phyloP scores from a whole-genome alignment of 1,139 yeast genomes.

The Pichia sp. region DNA sequence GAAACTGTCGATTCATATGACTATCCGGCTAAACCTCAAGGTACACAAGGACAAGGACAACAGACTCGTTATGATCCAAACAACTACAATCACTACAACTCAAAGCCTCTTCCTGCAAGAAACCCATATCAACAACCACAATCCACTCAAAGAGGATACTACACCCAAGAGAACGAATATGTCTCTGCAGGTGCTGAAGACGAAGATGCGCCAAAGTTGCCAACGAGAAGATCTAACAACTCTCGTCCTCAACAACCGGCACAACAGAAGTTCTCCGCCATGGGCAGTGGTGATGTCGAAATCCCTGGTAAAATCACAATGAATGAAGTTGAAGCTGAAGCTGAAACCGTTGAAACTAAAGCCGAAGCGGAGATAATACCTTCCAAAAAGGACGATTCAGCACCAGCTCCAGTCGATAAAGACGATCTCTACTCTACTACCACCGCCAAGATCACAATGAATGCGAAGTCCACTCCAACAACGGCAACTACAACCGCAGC shows the following conservation, averaged over 20 bases:
- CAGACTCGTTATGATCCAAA: not conserved
- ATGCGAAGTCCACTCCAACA: conserved; percentile 1
- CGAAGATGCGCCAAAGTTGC: conserved; percentile 13
- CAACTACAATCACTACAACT: not conserved
- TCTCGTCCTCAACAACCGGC: too few relatives aligned
- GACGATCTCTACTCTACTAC: conserved; percentile 3
- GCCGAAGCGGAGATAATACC: not conserved
- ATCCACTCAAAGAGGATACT: conserved; percentile 4
- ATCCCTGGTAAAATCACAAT: conserved; percentile 6
- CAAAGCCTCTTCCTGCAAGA: conserved; percentile 3
- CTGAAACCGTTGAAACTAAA: not conserved
- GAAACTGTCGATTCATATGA: conserved; percentile 26
- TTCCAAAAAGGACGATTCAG: not conserved
- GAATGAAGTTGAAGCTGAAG: not conserved
- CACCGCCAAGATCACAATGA: conserved; percentile 11
- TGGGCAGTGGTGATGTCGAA: conserved; percentile 6
- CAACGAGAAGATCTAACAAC: conserved; percentile 12
- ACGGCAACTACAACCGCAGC: not conserved
- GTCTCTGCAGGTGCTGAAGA: conserved; percentile 7
- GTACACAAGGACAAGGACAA: too few relatives aligned
- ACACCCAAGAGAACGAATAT: conserved; percentile 1
- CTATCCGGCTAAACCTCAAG: not conserved
- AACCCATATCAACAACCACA: conserved; percentile 13
- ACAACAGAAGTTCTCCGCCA: too few relatives aligned
- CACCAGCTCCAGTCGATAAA: not conserved